These are phyloP conservation scores for Beauveria brongniartii DNA, from an alignment of 2,329 filamentous ascomycete species.

Conservation along the genomic window DNA sequence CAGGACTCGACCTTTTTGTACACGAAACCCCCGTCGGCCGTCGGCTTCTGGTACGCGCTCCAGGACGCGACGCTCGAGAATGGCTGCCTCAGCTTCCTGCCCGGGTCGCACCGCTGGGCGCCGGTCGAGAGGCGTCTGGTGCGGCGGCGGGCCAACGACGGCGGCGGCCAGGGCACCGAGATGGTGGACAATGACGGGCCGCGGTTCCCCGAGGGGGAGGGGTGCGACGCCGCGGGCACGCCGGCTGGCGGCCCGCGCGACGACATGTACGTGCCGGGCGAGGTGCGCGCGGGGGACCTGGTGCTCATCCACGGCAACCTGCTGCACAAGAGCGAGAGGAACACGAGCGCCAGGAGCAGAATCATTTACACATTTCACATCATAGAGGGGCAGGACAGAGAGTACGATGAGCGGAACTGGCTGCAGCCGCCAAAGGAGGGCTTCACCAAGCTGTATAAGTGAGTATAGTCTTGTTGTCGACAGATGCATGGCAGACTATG, in stretches of 20 bases:
- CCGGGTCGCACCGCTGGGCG: constrained; percentile 70
- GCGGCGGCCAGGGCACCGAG: constrained; percentile 50
- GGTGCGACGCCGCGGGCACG: constrained; percentile 34
- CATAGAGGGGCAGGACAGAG: constrained; percentile 68
- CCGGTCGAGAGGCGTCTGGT: constrained; percentile 69
- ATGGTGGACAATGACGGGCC: constrained; percentile 63
- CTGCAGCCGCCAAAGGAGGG: constrained; percentile 74
- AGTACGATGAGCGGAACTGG: constrained; percentile 88
- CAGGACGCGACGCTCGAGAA: constrained; percentile 85
- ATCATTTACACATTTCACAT: constrained; percentile 98
- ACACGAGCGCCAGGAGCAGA: constrained; percentile 73
- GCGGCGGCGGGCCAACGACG: constrained; percentile 46
- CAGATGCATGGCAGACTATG: neutral
- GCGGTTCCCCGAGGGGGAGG: constrained; percentile 48
- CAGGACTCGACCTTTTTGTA: constrained; percentile 92
- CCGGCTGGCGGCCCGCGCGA: constrained; percentile 31
- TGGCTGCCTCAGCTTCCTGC: constrained; percentile 80
- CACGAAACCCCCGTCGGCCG: constrained; percentile 77
- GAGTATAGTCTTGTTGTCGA: neutral
- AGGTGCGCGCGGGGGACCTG: constrained; percentile 84
- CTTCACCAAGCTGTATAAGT: constrained; percentile 60
- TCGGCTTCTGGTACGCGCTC: constrained; percentile 96
- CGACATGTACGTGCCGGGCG: constrained; percentile 65
- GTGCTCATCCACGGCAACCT: constrained; percentile 95
- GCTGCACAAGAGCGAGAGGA: constrained; percentile 93